Base-by-base conservation (phyloP, 2,329 filamentous ascomycete species). In the Trichoderma hamatum region DNA sequence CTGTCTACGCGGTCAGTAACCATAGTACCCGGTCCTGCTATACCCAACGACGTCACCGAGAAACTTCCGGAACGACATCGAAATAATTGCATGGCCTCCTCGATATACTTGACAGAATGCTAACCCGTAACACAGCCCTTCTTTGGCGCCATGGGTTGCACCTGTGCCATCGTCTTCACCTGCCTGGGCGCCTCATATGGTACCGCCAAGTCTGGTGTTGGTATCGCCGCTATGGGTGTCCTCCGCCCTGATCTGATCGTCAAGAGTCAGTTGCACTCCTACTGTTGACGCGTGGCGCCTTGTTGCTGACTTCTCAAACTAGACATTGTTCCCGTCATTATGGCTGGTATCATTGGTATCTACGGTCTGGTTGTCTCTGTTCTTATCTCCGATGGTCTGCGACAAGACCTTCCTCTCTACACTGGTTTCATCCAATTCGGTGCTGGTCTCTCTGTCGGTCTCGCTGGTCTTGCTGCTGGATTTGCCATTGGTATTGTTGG, bases 281-380 rank as follows among this genome's bases (percentile, higher is more conserved):
- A 28, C 54, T 26, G 26, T 21, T 24, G 30, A 36, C 24, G 5
- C 36, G 28, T 56, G 21, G 24, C 13, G n/a, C 21, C 21, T 19
- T 11, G 24, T 61, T 16, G 32, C 65, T 70, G 30, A 68, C 34
- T 4, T 36, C 16, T 3, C 5, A 21, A 11, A 32, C 0, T 75
- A 98, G 95, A 97, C 88, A 97, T 98, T 82, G 95, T 98, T 74
- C 96, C 96, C 81, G 96, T 98, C 84, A 97, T 99, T 90, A 99
- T 99, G 96, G 96, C 96, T 87, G 96, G 96, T 98, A 99, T 99
- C 84, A 98, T 99, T 84, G 96, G 93, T 92, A 83, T 84, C 71
- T 84, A 83, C 73, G 82, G 82, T 63, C 78, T 84, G 49, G 81
- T 84, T 54, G 78, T 78, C 63, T 79, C 78, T 69, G 81, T 84